These are phyloP conservation scores for Zychaea mexicana DNA, from an alignment of 371 early-diverging fungal genomes.

Conservation along the genomic window DNA sequence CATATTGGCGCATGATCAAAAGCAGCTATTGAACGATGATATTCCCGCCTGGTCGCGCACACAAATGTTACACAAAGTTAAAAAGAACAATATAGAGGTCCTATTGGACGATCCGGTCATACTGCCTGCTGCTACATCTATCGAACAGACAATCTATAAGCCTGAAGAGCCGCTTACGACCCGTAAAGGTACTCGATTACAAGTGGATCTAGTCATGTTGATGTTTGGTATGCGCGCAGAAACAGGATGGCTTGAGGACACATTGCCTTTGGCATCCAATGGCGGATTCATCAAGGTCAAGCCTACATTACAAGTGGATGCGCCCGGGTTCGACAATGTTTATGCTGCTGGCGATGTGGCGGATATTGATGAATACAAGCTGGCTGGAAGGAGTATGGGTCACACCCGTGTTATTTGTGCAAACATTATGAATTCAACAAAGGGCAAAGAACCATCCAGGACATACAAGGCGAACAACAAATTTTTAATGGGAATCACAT, in stretches of 20 bases:
- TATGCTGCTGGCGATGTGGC: slow-evolving; percentile 66
- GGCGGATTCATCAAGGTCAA: slow-evolving; percentile 42
- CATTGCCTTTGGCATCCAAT: slow-evolving; percentile 10
- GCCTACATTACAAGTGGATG: slow-evolving; percentile 58
- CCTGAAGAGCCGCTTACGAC: slow-evolving; percentile 24
- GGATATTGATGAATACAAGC: slow-evolving; percentile 50
- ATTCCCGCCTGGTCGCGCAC: slow-evolving; percentile 30
- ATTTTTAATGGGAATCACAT: slow-evolving; percentile 30
- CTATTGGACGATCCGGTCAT: slow-evolving; percentile 51
- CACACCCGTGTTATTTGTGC: slow-evolving; percentile 40
- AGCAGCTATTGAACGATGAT: slow-evolving; percentile 14
- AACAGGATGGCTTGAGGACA: slow-evolving; percentile 23
- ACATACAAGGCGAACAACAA: slow-evolving; percentile 26
- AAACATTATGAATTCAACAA: slow-evolving; percentile 43
- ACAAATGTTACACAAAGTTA: slow-evolving; percentile 25
- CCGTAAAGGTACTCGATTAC: slow-evolving; percentile 31
- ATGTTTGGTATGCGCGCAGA: slow-evolving; percentile 49
- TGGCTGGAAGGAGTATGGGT: slow-evolving; percentile 42
- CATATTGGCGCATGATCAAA: slow-evolving; percentile 44
- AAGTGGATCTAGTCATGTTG: slow-evolving; percentile 52
- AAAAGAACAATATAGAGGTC: slow-evolving; percentile 39
- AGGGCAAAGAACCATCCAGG: slow-evolving; percentile 12
- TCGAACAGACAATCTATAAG: slow-evolving; percentile 7
- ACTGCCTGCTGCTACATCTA: background rate
- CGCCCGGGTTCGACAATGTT: slow-evolving; percentile 36